A percentile compares a stretch with the other conserved stretches of the same genome.
phyloP scores from a whole-genome alignment of 192 early-diverging fungal species.

The Coemansia furcata region DNA sequence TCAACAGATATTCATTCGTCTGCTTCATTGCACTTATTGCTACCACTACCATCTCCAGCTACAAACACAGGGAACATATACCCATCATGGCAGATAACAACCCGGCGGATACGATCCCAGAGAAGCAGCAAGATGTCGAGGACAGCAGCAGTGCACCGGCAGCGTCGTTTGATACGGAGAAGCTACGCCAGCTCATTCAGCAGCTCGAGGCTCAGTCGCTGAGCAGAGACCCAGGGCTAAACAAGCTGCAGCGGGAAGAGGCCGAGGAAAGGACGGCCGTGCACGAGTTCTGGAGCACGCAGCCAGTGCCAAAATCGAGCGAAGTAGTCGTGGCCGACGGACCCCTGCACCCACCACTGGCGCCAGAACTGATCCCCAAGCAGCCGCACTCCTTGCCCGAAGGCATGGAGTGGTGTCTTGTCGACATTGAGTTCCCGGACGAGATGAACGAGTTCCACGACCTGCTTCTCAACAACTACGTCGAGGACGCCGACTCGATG shows the following conservation, averaged over 20 bases:
- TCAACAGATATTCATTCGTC: neutral
- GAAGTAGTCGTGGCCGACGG: conserved; percentile 75
- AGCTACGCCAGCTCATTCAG: conserved; percentile 37
- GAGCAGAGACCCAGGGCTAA: conserved; percentile 9
- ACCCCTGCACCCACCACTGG: conserved; percentile 74
- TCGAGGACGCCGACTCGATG: conserved; percentile 94
- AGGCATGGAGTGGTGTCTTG: conserved; percentile 83
- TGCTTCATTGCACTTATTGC: neutral
- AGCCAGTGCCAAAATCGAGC: conserved; percentile 86
- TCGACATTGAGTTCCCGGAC: conserved; percentile 74
- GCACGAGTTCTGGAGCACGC: conserved; percentile 96
- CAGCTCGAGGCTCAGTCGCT: conserved; percentile 19
- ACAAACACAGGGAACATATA: neutral
- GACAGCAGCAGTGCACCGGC: neutral
- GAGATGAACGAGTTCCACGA: conserved; percentile 86
- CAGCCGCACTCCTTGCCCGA: conserved; percentile 84
- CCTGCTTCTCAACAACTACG: conserved; percentile 90
- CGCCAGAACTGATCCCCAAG: conserved; percentile 71
- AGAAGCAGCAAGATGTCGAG: neutral
- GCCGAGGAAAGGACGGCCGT: conserved; percentile 27
- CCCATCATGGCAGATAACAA: conserved; percentile 5
- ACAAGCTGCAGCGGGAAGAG: conserved; percentile 41
- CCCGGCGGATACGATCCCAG: neutral
- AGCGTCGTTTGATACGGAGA: conserved; percentile 14
- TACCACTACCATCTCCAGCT: neutral